These are phyloP conservation scores for Schizophyllum commune DNA, from an alignment of 1,284 basidiomycete species.

Conservation along the genomic window DNA sequence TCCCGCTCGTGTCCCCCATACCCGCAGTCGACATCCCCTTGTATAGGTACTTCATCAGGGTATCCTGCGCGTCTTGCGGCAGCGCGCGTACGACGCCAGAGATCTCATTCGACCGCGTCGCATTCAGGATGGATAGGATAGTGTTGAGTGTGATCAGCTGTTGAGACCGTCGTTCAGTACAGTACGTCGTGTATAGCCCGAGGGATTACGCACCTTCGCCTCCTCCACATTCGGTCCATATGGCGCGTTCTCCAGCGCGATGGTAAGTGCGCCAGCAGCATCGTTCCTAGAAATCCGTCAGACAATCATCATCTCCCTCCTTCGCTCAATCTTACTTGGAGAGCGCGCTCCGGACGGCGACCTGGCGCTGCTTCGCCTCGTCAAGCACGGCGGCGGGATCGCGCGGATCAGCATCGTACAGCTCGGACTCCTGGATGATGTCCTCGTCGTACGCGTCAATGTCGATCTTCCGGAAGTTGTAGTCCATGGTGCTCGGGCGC, in stretches of 20 bases:
- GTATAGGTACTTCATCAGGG: constrained; percentile 97
- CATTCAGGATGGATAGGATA: constrained; percentile 91
- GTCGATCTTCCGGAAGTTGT: constrained; percentile 87
- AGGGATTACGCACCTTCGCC: constrained; percentile 63
- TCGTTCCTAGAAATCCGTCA: constrained; percentile 44
- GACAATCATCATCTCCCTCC: background rate
- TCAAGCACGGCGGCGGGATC: constrained; percentile 66
- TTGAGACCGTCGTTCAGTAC: background rate
- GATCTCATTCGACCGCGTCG: constrained; percentile 90
- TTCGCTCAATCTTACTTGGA: constrained; percentile 45
- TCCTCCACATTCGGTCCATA: constrained; percentile 82
- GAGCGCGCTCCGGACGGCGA: constrained; percentile 65
- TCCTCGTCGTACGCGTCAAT: constrained; percentile 95
- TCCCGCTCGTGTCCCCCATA: constrained; percentile 80
- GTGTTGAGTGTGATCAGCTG: constrained; percentile 77
- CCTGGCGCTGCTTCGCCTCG: constrained; percentile 72
- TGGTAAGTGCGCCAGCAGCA: constrained; percentile 60
- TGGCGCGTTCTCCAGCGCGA: constrained; percentile 71
- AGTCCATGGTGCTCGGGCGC: constrained; percentile 44
- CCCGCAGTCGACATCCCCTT: constrained; percentile 88
- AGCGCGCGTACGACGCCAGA: constrained; percentile 69
- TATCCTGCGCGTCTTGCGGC: constrained; percentile 79
- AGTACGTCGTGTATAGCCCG: background rate
- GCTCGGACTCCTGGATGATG: constrained; percentile 74
- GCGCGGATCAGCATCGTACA: constrained; percentile 84